Evolutionary conservation across 331 rosid species (phyloP), one percentile per base, ranked within the genome.

Genomic region (Saraca asoca): DNA sequence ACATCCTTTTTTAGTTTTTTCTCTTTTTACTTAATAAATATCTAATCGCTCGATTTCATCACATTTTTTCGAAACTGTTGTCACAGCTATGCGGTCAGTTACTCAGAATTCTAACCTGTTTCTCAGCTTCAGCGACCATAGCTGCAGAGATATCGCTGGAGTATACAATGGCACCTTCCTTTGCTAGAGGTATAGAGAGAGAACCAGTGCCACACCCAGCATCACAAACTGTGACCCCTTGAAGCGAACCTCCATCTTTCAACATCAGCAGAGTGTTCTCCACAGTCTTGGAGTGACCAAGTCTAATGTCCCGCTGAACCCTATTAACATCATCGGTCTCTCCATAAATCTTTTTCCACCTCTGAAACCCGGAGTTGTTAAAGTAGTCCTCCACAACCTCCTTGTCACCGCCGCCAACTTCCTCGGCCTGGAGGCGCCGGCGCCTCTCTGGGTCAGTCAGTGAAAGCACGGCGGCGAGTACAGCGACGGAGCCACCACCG

Each of bases 161-260:
- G 10, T 48, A 68, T 1, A 94, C 96, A 51, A 80, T 7, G 9
- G 95, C 97, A 2, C 97, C 96, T 41, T 80, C 95, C 62, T 86
- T 90, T 0, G 98, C 96, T 1, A 94, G 85, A 5, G 98, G 98
- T 70, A 94, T 86, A 0, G 97, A 76, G n/a, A 90, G 78, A n/a
- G 87, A 82, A 16, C 98, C 98, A 12, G 98, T 93, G 6, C 98
- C 98, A 13, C 98, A 94, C 1, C 96, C 97, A 1, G 97, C 96
- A 58, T 94, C 98, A 9, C 95, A 94, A 14, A 94, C 77, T 7
- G 97, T 81, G 3, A 88, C 85, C 0, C 96, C 97, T 4, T 35
- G 44, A 24, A 94, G 76, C 33, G 91, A 63, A 0, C 92, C 90
- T 7, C 81, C 95, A 0, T 90, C 96, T 12, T 73, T 81, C 81